Percentiles rank a stretch among this genome's conserved stretches.
These are phyloP conservation scores for Hymenoscyphus salicellus DNA, from an alignment of 2,329 filamentous ascomycete species.

Conservation along the genomic window DNA sequence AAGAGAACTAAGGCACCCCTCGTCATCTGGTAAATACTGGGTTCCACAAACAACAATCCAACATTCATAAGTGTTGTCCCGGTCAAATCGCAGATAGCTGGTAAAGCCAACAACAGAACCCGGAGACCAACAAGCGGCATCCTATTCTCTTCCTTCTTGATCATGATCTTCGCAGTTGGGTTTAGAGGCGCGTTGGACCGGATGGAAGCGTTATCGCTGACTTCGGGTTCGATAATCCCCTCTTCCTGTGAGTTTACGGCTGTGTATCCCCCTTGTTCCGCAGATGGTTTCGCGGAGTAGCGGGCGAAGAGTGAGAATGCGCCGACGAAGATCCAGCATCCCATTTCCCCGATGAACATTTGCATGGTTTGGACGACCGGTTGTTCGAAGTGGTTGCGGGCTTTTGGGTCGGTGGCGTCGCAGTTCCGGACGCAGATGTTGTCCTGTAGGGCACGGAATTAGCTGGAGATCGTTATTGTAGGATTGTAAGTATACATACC, in stretches of 20 bases:
- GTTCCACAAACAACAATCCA: slow-evolving; percentile 86
- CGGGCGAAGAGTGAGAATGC: slow-evolving; percentile 63
- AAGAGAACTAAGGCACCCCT: slow-evolving; percentile 91
- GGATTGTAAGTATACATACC: slow-evolving; percentile 46
- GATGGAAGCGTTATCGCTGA: slow-evolving; percentile 46
- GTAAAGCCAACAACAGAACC: slow-evolving; percentile 73
- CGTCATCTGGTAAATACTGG: slow-evolving; percentile 99
- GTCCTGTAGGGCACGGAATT: slow-evolving; percentile 56
- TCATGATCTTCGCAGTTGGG: slow-evolving; percentile 51
- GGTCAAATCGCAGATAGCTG: slow-evolving; percentile 88
- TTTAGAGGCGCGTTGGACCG: slow-evolving; percentile 44
- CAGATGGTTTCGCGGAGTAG: slow-evolving; percentile 46
- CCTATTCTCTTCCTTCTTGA: slow-evolving; percentile 53
- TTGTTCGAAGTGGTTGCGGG: slow-evolving; percentile 79
- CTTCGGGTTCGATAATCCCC: slow-evolving; percentile 37
- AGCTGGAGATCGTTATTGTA: slow-evolving; percentile 8
- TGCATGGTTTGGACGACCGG: slow-evolving; percentile 94
- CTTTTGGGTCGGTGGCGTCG: slow-evolving; percentile 62
- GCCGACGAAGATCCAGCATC: slow-evolving; percentile 89
- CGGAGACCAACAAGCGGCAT: slow-evolving; percentile 65
- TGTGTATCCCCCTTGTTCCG: slow-evolving; percentile 59
- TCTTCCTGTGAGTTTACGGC: slow-evolving; percentile 46
- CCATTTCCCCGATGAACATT: slow-evolving; percentile 97
- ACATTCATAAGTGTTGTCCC: slow-evolving; percentile 98
- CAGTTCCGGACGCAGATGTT: slow-evolving; percentile 96